Base-by-base conservation (phyloP, 116 monocot species). In the Iris pallida region DNA sequence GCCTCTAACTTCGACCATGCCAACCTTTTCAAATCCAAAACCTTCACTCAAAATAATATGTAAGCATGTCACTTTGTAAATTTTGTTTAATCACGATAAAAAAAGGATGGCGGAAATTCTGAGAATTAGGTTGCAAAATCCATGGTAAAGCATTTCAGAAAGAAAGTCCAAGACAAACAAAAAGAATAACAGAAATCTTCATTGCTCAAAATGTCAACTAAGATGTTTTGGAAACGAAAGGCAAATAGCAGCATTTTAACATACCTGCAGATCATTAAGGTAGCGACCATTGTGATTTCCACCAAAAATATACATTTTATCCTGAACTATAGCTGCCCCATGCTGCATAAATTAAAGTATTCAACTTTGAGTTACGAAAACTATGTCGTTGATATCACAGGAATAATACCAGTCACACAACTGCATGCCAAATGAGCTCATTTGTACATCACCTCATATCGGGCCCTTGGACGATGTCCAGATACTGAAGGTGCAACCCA, bases 271-370 rank as follows among this genome's bases (percentile, higher is more conserved):
- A 55, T 95, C 95, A 80, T 43, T 78, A 56, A 95, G 91, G 59
- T 91, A 95, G 41, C 91, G 91, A 42, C 95, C 95, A 86, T 95
- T 95, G 74, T 91, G 84, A 60, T 95, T 95, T 80, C 95, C 95
- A 59, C 95, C 95, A 80, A 91, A 95, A 64, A 91, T 64, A 20
- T 86, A 91, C 91, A 95, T 95, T 58, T 91, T 95, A 63, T 95
- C 88, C 59, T 86, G 79, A 47, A 95, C 63, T 46, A 89, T 61
- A 76, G 91, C 84, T 53, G 95, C 88, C 61, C 84, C 95, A 79
- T 95, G 95, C 95, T 95, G 78, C 19, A 61, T 40, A 80, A 53
- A 63, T 16, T 61, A 54, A 42, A 40, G n/a, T 42, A 48, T 48
- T 46, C 13, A 57, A 69, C 18, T 7, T 20, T 43, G 54, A 16